These are phyloP conservation scores for Malbranchea zuffiana DNA, from an alignment of 2,329 filamentous ascomycete genomes.

Conservation along the genomic window DNA sequence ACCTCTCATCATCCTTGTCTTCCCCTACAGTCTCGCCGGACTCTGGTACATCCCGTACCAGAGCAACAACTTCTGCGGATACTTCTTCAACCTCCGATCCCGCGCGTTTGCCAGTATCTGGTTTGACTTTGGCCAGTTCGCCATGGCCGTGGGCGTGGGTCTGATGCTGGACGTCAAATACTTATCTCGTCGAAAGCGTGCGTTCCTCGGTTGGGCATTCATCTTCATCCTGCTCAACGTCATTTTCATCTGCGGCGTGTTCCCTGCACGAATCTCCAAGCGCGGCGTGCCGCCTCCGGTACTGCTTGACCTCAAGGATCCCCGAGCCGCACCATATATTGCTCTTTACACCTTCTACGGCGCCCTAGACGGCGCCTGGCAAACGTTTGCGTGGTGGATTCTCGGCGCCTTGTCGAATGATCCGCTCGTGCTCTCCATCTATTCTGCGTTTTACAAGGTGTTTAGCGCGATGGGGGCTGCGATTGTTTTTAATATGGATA, in stretches of 20 bases:
- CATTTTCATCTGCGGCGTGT: not conserved
- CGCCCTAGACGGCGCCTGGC: not conserved
- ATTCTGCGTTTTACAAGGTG: not conserved
- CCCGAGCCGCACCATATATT: not conserved
- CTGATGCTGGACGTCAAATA: not conserved
- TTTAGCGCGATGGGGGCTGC: not conserved
- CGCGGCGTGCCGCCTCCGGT: not conserved
- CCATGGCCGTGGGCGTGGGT: not conserved
- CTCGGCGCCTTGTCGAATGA: not conserved
- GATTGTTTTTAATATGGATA: not conserved
- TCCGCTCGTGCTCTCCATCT: not conserved
- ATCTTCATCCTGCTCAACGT: not conserved
- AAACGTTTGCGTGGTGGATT: not conserved
- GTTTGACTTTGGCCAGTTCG: not conserved
- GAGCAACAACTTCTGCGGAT: not conserved
- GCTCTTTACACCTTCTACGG: constrained; percentile 1
- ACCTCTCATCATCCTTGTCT: not conserved
- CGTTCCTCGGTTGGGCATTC: not conserved
- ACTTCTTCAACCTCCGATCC: not conserved
- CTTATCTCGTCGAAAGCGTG: not conserved
- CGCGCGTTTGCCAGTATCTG: not conserved
- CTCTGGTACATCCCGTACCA: not conserved
- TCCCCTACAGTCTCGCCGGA: not conserved
- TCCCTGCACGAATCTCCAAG: not conserved
- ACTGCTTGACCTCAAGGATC: not conserved